A percentile compares a stretch with the other conserved stretches of the same genome.
phyloP scores from a whole-genome alignment of 345 rosid species.

The Syzygium jambos region DNA sequence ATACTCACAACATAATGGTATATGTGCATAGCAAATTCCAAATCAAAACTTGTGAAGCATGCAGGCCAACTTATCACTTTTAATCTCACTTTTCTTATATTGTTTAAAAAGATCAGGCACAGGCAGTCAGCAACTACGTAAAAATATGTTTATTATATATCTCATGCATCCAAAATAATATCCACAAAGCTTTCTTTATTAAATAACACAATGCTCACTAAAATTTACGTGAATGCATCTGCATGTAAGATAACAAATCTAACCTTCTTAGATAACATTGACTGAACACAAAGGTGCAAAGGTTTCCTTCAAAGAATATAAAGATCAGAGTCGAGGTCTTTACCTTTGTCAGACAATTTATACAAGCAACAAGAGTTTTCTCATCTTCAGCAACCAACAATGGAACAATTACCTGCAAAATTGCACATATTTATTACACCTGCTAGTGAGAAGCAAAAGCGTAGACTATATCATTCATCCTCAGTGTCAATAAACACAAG shows the following conservation, averaged over 20 bases:
- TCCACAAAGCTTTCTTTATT: not conserved
- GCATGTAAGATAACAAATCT: not conserved
- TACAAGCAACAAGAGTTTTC: slow-evolving; percentile 82
- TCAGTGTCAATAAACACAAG: not conserved
- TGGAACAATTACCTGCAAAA: slow-evolving; percentile 76
- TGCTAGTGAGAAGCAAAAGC: not conserved
- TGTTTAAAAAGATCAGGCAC: not conserved
- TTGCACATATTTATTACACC: not conserved
- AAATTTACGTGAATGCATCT: not conserved
- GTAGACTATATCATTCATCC: not conserved
- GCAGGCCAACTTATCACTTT: not conserved
- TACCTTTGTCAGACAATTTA: slow-evolving; percentile 97
- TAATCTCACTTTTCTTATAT: not conserved
- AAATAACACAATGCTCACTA: not conserved
- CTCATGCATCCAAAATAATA: not conserved
- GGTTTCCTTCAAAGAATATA: not conserved
- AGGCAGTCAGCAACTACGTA: not conserved
- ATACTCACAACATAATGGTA: not conserved
- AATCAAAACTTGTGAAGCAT: not conserved
- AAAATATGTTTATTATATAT: not conserved
- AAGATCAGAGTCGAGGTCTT: not conserved
- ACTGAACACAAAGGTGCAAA: not conserved
- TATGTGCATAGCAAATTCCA: not conserved
- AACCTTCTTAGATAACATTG: not conserved
- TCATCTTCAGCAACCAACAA: slow-evolving; percentile 88